Base-by-base conservation (phyloP, 371 early-diverging fungal species). In the Mucor mucedo region DNA sequence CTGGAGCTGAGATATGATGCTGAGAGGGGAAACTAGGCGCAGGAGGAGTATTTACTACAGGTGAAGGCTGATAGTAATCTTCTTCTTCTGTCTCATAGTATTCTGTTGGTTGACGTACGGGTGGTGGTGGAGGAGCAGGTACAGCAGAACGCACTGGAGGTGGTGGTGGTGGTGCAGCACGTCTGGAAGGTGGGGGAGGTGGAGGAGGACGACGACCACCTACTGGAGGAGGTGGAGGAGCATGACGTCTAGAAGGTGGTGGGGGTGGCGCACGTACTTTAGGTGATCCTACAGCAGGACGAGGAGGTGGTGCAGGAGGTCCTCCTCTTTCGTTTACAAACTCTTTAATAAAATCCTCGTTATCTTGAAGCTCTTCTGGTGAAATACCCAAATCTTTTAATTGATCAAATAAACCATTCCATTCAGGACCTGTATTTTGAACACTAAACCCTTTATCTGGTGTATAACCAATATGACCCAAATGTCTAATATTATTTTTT, bases 401-500 rank as follows among this genome's bases (percentile, higher is more conserved):
- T 57, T 82, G 76, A 60, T 82, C 79, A 60, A 79, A 82, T 6
- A 81, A 33, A 35, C 86, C 85, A 66, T 90, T 89, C 93, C 95
- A 95, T 66, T 91, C 91, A 60, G 89, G 87, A 48, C 91, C 92
- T 53, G 88, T 88, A 66, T 93, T 91, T 58, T 91, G 86, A 59
- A 90, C 90, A 61, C 86, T 90, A 62, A 92, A 95, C 5, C 95
- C 95, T 30, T 87, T 89, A 35, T 89, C 85, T 9, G 92, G 88
- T 50, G 91, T 90, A 72, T 84, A 91, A 21, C 93, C 94, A 60
- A 94, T 89, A 71, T 92, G 91, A 35, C 87, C 83, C 8, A 93
- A 69, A 74, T 94, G 92, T 68, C 90, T 83, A 21, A 21, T 21
- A 21, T 50, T 45, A 3, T 38, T 45, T 21, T 33, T 6, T n/a